phyloP scores from a whole-genome alignment of 257 asterid genomes.

The Agastache rugosa region DNA sequence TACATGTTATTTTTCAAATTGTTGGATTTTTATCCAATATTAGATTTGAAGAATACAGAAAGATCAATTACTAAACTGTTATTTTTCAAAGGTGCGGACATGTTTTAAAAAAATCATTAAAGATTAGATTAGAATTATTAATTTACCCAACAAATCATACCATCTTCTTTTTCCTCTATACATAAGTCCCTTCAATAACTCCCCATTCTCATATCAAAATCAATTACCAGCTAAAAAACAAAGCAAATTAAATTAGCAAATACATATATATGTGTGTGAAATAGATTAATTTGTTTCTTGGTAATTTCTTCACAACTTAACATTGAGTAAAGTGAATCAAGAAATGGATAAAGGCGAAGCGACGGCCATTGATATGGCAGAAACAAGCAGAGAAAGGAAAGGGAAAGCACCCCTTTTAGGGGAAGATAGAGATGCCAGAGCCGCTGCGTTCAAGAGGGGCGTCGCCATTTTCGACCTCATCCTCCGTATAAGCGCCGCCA shows the following conservation, averaged over 20 bases:
- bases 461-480: conserved; percentile 72
- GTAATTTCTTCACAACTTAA: neutral
- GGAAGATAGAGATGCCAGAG: conserved; percentile 25
- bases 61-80: no score
- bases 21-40: no score
- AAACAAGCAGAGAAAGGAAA: conserved; percentile 61
- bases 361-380: conserved; percentile 55
- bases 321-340: neutral
- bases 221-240: neutral
- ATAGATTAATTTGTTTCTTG: neutral
- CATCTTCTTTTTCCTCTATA: conserved; percentile 45
- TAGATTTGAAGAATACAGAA: no score
- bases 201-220: conserved; percentile 34
- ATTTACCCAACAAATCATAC: no score
- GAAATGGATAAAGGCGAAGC: conserved; percentile 57
- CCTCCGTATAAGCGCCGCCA: conserved; percentile 64
- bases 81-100: no score
- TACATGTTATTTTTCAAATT: no score
- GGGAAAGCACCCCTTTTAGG: conserved; percentile 70
- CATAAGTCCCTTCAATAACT: conserved; percentile 24
- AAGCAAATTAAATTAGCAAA: neutral
- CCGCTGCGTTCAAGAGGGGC: conserved; percentile 49
- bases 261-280: neutral
- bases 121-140: no score
- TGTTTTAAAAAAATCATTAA: no score